Conservation (phyloP, 2,329 filamentous ascomycete species). For the Periconia sp. region DNA sequence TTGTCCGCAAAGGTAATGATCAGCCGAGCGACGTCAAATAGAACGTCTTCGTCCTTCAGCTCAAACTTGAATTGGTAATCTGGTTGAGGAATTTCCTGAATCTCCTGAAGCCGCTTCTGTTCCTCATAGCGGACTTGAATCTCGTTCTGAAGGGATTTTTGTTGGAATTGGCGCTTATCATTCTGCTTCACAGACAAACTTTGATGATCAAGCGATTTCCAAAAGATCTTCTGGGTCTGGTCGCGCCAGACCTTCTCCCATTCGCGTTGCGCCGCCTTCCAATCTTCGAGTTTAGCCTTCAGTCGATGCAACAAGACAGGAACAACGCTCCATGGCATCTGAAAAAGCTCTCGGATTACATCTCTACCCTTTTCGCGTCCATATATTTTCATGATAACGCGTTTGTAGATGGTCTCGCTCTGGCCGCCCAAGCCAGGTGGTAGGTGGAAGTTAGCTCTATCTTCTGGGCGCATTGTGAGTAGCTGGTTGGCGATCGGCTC, state of each 20-base stretch:
- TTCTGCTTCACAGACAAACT: slow-evolving; percentile 83
- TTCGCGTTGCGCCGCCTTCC: slow-evolving; percentile 94
- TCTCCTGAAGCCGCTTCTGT: slow-evolving; percentile 71
- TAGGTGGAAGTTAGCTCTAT: slow-evolving; percentile 75
- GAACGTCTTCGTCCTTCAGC: slow-evolving; percentile 62
- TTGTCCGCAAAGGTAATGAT: slow-evolving; percentile 49
- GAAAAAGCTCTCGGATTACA: slow-evolving; percentile 85
- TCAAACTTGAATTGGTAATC: slow-evolving; percentile 75
- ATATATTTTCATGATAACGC: slow-evolving; percentile 97
- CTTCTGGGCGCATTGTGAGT: slow-evolving; percentile 70
- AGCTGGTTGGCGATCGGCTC: slow-evolving; percentile 94
- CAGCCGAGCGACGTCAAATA: slow-evolving; percentile 52
- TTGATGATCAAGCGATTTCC: slow-evolving; percentile 96
- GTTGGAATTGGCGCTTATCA: slow-evolving; percentile 89
- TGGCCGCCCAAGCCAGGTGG: slow-evolving; percentile 84
- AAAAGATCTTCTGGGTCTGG: slow-evolving; percentile 92
- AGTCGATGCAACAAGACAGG: slow-evolving; percentile 85
- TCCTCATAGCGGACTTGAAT: slow-evolving; percentile 94
- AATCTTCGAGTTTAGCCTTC: slow-evolving; percentile 96
- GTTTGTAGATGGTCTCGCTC: slow-evolving; percentile 94
- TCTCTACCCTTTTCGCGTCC: slow-evolving; percentile 79
- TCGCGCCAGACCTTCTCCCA: slow-evolving; percentile 99
- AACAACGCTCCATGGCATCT: slow-evolving; percentile 80
- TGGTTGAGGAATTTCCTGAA: slow-evolving; percentile 59
- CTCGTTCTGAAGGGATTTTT: slow-evolving; percentile 85